Conservation (phyloP, 352 stramenopile genomes). For the Pythium dissotocum region DNA sequence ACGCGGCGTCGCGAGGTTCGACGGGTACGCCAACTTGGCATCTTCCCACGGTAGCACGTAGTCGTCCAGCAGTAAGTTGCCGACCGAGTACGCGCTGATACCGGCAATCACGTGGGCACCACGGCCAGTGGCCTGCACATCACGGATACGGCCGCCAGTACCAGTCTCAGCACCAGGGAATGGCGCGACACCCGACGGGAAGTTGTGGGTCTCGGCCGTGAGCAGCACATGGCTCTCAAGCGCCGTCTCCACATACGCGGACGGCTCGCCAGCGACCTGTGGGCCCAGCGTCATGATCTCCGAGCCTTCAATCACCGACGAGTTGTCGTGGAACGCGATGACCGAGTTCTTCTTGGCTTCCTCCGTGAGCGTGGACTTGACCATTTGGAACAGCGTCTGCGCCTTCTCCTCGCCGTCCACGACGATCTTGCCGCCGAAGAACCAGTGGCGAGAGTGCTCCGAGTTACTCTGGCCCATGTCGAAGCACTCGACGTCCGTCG, state of each 20-base stretch:
- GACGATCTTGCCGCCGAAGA: conserved; percentile 99
- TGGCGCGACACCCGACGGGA: conserved; percentile 95
- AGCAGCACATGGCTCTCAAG: conserved; percentile 95
- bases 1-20: conserved; percentile 87
- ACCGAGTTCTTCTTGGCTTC: conserved; percentile 92
- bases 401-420: conserved; percentile 96
- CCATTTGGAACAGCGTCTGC: conserved; percentile 98
- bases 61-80: conserved; percentile 96
- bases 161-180: conserved; percentile 96
- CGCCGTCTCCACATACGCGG: conserved; percentile 55
- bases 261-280: conserved; percentile 63
- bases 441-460: conserved; percentile 99
- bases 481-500: conserved; percentile 99
- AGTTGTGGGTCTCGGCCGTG: conserved; percentile 99
- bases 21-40: conserved; percentile 88
- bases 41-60: conserved; percentile 98
- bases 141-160: conserved; percentile 96
- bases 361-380: conserved; percentile 96
- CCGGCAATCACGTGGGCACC: conserved; percentile 95
- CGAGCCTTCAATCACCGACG: conserved; percentile 95
- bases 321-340: conserved; percentile 99
- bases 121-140: conserved; percentile 98
- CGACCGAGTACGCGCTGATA: conserved; percentile 85
- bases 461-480: conserved; percentile 99
- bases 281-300: conserved; percentile 87